Evolutionary conservation across 805 yeast genomes (phyloP), one percentile per base, ranked within the genome.

Genomic region (Candida sonorensis): DNA sequence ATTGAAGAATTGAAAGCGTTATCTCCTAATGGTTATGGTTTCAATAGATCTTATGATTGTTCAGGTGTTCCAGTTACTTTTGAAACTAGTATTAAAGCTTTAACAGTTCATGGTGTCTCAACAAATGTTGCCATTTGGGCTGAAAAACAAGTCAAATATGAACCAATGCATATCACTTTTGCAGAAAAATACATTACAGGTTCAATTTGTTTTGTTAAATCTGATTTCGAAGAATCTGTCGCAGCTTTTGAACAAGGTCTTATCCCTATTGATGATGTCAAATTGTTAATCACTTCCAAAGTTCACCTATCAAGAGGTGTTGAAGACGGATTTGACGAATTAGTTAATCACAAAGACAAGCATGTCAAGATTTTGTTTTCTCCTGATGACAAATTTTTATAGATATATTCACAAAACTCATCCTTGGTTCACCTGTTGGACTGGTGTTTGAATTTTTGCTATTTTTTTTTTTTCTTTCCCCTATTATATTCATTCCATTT

Each of bases 61-160:
- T 68, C 75, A 2, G 77, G 77, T 27, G 60, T 67, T 12, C 66
- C 66, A 17, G 55, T 53, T 3, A 67, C 74, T n/a, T 67, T 63
- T 40, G 53, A 61, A 15, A 61, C 69, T 5, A 55, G 64, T 5
- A 48, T 67, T 27, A 54, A 58, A 14, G 57, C 68, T 10, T 41
- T 67, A 10, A 56, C 63, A 35, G 61, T 65, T 1, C 56, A 62
- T 29, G 74, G 73, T 30, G 53, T 53, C 23, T 67, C 71, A 9
- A 61, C 67, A 29, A 67, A 67, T 40, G 66, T 67, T 35, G 74
- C 73, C 8, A 64, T 67, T 23, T 67, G 73, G 72, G 67, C 69
- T n/a, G 62, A 62, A 34, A 61, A 62, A 29, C 57, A 63, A 1
- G 64, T 67, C 23, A 59, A 59, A 5, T 63, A 60, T 38, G 63